Evolutionary conservation across 2,329 filamentous ascomycete genomes (phyloP), one percentile per base, ranked within the genome.

Genomic region (Sclerotinia spermophila): DNA sequence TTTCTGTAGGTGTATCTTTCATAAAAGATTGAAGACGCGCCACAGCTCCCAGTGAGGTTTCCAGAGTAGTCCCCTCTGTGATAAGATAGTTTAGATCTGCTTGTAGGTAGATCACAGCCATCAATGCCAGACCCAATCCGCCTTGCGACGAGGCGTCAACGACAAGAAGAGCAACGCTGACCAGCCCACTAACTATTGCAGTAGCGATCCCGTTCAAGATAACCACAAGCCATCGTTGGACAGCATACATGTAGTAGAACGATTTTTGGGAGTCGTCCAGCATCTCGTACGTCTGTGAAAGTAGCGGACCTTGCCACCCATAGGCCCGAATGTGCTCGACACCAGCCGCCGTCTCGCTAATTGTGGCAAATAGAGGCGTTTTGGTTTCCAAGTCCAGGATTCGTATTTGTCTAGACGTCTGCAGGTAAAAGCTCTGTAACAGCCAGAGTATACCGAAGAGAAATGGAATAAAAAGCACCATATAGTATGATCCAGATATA

Each of bases 391-490:
- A 24, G 11, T n/a, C 24, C 5, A 13, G 24, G 3, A n/a, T 5
- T 48, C 4, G 24, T 10, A 2, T 45, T 45, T 45, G 19, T 1
- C 3, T 11, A 13, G 48, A 0, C 7, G 24, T n/a, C 11, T n/a
- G 0, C 0, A 6, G 24, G 48, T 51, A n/a, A 2, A n/a, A 7
- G 24, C 11, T n/a, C 5, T 27, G 48, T 1, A 27, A 27, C 24
- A 51, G 3, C 48, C 17, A 0, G n/a, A 27, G 48, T 3, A 17
- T 27, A 1, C 13, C 1, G 5, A 2, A 7, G 13, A 51, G 13
- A 5, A n/a, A 6, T 6, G 0, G 48, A 15, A n/a, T 27, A 51
- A 5, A 6, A 24, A 51, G 0, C 2, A 48, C 10, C 1, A 3
- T 15, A n/a, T 51, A 15, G 17, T n/a, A 27, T 51, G 13, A 51